phyloP scores from a whole-genome alignment of 179 eudicot species.

The Silene vulgaris region DNA sequence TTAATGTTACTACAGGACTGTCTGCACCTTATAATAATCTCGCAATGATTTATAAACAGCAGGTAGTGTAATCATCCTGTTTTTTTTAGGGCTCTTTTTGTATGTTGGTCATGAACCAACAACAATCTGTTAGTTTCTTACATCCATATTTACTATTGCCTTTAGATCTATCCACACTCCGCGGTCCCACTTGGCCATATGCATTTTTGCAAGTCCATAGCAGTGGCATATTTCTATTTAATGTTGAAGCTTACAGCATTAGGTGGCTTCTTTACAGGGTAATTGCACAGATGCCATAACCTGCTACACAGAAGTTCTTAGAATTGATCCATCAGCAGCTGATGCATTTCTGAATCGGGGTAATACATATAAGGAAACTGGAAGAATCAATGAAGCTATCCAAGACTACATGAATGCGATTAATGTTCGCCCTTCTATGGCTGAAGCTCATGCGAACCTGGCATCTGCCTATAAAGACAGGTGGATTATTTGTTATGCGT shows the following conservation, averaged over 20 bases:
- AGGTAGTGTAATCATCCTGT: conserved; percentile 45
- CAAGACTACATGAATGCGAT: conserved; percentile 86
- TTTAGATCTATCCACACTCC: neutral
- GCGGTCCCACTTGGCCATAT: neutral
- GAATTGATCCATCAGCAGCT: conserved; percentile 88
- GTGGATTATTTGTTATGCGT: conserved; percentile 29
- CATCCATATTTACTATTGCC: conserved; percentile 6
- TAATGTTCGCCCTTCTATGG: conserved; percentile 75
- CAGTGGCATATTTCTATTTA: neutral
- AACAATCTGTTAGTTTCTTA: neutral
- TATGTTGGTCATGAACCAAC: neutral
- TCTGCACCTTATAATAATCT: conserved; percentile 96
- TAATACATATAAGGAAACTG: conserved; percentile 83
- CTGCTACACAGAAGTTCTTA: conserved; percentile 89
- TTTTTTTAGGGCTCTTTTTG: neutral
- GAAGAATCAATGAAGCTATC: conserved; percentile 91
- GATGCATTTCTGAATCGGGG: conserved; percentile 94
- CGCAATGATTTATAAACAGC: conserved; percentile 91
- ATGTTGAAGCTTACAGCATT: conserved; percentile 5
- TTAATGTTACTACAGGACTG: conserved; percentile 82
- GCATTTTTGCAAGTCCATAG: neutral
- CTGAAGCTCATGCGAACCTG: conserved; percentile 98
- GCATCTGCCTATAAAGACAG: conserved; percentile 98
- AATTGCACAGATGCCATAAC: conserved; percentile 76
- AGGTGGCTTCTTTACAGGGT: conserved; percentile 49